Base-by-base conservation (phyloP, 2,329 filamentous ascomycete genomes). In the Alternaria triticina region DNA sequence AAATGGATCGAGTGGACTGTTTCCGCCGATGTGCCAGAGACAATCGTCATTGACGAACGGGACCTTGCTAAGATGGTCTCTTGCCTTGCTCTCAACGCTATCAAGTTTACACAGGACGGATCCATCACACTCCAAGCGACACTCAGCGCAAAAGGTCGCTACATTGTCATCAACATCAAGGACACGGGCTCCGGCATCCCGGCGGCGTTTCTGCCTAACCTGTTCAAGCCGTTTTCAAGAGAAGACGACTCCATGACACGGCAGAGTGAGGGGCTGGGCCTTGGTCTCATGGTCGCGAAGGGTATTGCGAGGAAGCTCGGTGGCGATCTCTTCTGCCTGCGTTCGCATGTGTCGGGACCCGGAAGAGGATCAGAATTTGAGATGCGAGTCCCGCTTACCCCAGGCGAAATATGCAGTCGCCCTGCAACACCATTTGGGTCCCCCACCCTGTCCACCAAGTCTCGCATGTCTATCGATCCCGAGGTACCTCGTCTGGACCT, bases 281-380 rank as follows among this genome's bases (percentile, higher is more conserved):
- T 92, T 7, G 90, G 90, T 27, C 80, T 92, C 11, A 84, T 92
- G 72, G 90, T 92, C n/a, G 90, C 90, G 1, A 92, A 91, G 77
- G 89, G 89, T 4, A 83, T 91, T 49, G 88, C 90, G 6, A 84
- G 90, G 57, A 90, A 89, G 74, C 85, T 92, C 59, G 89, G 89
- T 25, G 90, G 90, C 15, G 90, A 92, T 76, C 80, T 92, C 20
- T 85, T 86, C 55, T 88, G 90, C 68, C 84, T 89, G 45, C 84
- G 86, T 54, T 90, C 90, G 5, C 86, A 88, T 30, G 89, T 88
- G 0, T 82, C 84, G 9, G 89, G 89, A 0, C 85, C 87, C 10
- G 78, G 83, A 30, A 86, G 85, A 71, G 90, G 90, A 11, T 88
- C 88, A 1, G 88, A 91, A 68, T 92, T 92, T 73, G 86, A 91